phyloP scores from a whole-genome alignment of 2,329 filamentous ascomycete species.

The Botrytis cinerea region DNA sequence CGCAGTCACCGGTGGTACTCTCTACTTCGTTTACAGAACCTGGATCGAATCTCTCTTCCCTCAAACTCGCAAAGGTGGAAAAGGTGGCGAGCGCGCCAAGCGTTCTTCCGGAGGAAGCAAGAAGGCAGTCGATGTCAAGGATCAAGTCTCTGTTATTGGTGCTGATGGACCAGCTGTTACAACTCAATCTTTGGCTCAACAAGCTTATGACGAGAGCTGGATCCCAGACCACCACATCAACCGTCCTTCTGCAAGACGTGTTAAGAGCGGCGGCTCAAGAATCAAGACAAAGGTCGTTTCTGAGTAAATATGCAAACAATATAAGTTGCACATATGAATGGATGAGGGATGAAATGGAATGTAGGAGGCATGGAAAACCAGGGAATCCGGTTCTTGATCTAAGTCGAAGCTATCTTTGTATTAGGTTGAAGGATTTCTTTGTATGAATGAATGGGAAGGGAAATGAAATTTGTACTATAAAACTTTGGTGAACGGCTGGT shows the following conservation, averaged over 20 bases:
- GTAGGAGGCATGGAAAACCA: not conserved
- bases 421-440: not conserved
- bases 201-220: slow-evolving; percentile 42
- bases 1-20: slow-evolving; percentile 72
- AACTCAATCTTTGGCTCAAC: slow-evolving; percentile 37
- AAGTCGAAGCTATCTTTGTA: not conserved
- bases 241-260: slow-evolving; percentile 71
- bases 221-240: slow-evolving; percentile 70
- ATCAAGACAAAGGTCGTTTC: slow-evolving; percentile 30
- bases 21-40: slow-evolving; percentile 97
- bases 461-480: slow-evolving; percentile 23
- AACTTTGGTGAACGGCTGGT: slow-evolving; percentile 9
- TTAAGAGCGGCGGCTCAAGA: slow-evolving; percentile 54
- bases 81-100: slow-evolving; percentile 51
- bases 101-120: slow-evolving; percentile 62
- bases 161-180: slow-evolving; percentile 49
- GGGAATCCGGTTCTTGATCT: not conserved
- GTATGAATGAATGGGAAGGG: not conserved
- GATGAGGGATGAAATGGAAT: not conserved
- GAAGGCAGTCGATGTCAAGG: slow-evolving; percentile 59
- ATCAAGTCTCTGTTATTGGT: slow-evolving; percentile 65
- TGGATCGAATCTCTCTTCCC: slow-evolving; percentile 97
- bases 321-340: slow-evolving; percentile 3
- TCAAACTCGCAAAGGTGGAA: slow-evolving; percentile 65
- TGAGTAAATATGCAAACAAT: slow-evolving; percentile 10